These are phyloP conservation scores for Colletotrichum agaves DNA, from an alignment of 2,329 filamentous ascomycete genomes.

Conservation along the genomic window DNA sequence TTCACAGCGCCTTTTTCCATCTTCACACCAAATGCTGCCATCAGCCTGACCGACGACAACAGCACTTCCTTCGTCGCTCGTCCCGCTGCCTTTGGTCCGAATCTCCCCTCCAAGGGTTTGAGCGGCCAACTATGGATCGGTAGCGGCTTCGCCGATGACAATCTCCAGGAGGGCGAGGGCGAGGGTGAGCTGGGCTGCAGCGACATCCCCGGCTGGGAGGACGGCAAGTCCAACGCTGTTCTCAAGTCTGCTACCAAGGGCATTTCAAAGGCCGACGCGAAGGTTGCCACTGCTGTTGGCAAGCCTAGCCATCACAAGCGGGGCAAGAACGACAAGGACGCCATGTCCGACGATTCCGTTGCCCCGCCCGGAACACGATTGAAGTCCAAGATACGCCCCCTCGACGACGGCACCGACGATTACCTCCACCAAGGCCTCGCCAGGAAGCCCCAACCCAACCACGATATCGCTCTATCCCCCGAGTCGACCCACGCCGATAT, in stretches of 20 bases:
- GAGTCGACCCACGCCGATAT: constrained; percentile 81
- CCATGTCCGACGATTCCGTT: constrained; percentile 44
- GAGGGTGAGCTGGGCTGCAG: constrained; percentile 94
- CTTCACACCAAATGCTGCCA: constrained; percentile 94
- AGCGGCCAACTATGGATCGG: constrained; percentile 95
- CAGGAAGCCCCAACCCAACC: constrained; percentile 45
- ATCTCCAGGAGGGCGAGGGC: constrained; percentile 68
- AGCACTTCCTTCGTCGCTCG: constrained; percentile 95
- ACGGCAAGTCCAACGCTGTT: constrained; percentile 61
- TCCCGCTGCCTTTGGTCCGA: constrained; percentile 91
- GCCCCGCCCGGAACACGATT: constrained; percentile 40
- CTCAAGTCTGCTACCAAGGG: constrained; percentile 52
- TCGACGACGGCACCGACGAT: constrained; percentile 82
- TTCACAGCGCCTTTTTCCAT: constrained; percentile 84
- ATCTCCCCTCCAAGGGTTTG: constrained; percentile 78
- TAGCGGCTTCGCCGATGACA: constrained; percentile 88
- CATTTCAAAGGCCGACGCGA: constrained; percentile 41
- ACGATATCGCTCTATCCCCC: constrained; percentile 48
- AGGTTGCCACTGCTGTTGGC: constrained; percentile 41
- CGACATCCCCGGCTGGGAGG: constrained; percentile 90
- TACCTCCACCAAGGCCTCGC: constrained; percentile 72
- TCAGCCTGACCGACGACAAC: constrained; percentile 97
- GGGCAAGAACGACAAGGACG: constrained; percentile 45
- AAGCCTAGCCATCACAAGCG: constrained; percentile 51
- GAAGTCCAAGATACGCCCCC: constrained; percentile 42